These are phyloP conservation scores for Tulasnella calospora DNA, from an alignment of 768 basidiomycete genomes.

Conservation along the genomic window DNA sequence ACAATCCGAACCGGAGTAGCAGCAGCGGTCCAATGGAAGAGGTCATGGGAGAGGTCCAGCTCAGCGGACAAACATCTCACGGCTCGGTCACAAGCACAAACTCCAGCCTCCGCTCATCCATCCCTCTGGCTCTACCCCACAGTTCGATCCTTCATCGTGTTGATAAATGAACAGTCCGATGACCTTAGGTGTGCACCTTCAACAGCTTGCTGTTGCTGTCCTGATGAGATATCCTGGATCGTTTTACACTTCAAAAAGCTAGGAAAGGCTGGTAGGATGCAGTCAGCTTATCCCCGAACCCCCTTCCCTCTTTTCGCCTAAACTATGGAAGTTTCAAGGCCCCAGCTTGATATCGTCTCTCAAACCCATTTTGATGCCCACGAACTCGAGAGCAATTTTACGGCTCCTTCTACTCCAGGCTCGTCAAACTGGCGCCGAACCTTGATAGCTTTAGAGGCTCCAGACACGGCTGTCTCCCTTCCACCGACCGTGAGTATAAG, in stretches of 20 bases:
- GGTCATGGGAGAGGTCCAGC: constrained; percentile 9
- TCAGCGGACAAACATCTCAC: constrained; percentile 7
- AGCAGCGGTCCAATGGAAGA: neutral
- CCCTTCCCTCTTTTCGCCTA: neutral
- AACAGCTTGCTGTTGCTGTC: neutral
- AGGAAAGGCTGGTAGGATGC: neutral
- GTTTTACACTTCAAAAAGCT: neutral
- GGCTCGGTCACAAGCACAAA: constrained; percentile 3
- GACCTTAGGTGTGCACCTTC: neutral
- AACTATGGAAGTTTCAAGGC: neutral
- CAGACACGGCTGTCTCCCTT: constrained; percentile 20
- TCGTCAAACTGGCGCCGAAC: constrained; percentile 17
- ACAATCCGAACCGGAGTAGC: constrained; percentile 2
- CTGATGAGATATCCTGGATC: neutral
- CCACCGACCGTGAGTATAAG: constrained; percentile 15
- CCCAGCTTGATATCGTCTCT: neutral
- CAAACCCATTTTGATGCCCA: neutral
- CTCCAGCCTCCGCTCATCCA: neutral
- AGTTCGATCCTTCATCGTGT: neutral
- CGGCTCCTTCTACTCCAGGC: neutral
- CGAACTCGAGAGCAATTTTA: neutral
- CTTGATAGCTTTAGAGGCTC: constrained; percentile 9
- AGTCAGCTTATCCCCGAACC: neutral
- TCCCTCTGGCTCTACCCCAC: neutral
- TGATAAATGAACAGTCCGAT: neutral